Percentiles rank a stretch among this genome's conserved stretches.
phyloP scores from a whole-genome alignment of 371 early-diverging fungal genomes.

The Mortierella sp. region DNA sequence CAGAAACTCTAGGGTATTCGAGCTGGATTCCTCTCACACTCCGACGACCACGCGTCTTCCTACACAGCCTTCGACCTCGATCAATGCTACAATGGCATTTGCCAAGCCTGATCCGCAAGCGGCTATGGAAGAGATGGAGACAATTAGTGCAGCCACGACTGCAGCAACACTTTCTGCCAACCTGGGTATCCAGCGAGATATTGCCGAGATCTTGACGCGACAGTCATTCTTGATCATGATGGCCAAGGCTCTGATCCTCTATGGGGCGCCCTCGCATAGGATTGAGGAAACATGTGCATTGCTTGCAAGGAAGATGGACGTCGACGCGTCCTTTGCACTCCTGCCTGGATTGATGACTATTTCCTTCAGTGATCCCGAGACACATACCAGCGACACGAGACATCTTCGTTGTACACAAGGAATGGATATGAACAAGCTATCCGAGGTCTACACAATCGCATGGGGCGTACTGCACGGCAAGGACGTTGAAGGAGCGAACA shows the following conservation, averaged over 20 bases:
- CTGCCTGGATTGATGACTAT: constrained; percentile 81
- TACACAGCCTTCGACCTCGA: constrained; percentile 33
- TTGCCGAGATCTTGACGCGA: constrained; percentile 68
- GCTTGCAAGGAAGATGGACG: constrained; percentile 66
- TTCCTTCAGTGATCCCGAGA: constrained; percentile 76
- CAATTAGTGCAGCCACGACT: constrained; percentile 37
- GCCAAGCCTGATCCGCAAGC: constrained; percentile 7
- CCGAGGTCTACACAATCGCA: constrained; percentile 68
- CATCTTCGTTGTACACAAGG: constrained; percentile 70
- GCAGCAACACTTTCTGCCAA: constrained; percentile 29
- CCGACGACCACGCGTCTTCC: constrained; percentile 30
- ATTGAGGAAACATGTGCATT: constrained; percentile 65
- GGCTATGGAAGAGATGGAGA: constrained; percentile 45
- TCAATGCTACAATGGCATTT: constrained; percentile 18
- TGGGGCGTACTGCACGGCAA: constrained; percentile 63
- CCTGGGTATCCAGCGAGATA: constrained; percentile 46
- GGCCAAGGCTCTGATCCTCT: constrained; percentile 65
- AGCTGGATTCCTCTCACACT: constrained; percentile 7
- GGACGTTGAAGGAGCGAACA: constrained; percentile 61
- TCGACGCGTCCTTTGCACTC: constrained; percentile 78
- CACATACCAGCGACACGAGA: constrained; percentile 83
- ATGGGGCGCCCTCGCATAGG: constrained; percentile 72
- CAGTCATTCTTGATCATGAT: constrained; percentile 69
- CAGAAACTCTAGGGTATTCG: constrained; percentile 41
- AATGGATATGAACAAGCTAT: constrained; percentile 77